These are phyloP conservation scores for Phaseolus coccineus DNA, from an alignment of 331 rosid genomes.

Conservation along the genomic window DNA sequence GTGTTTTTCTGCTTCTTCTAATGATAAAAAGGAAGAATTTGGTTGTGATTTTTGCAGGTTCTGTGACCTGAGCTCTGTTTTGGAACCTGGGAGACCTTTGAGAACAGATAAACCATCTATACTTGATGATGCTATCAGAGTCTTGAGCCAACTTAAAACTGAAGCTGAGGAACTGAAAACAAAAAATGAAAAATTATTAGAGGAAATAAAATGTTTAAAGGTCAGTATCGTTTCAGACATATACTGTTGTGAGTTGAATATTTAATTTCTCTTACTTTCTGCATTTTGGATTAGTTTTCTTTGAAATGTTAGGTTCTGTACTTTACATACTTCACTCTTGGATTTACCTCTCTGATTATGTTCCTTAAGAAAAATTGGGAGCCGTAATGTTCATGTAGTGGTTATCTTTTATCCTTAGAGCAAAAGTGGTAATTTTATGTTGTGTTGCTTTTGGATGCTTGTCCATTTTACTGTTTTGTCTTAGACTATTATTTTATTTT, in stretches of 20 bases:
- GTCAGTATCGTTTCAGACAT: constrained; percentile 51
- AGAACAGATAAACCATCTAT: constrained; percentile 81
- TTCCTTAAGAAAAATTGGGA: not conserved
- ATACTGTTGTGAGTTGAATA: not conserved
- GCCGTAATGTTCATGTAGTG: not conserved
- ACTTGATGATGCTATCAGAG: constrained; percentile 88
- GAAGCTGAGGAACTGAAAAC: constrained; percentile 84
- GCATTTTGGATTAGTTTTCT: not conserved
- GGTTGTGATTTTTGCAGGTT: constrained; percentile 61
- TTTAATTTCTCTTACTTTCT: constrained; percentile 6
- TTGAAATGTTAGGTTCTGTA: not conserved
- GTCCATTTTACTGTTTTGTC: not conserved
- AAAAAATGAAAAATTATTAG: constrained; percentile 71
- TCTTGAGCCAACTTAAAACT: constrained; percentile 72
- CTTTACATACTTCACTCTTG: constrained; percentile 18
- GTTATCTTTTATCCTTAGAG: not conserved
- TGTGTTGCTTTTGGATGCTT: not conserved
- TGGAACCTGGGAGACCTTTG: constrained; percentile 82
- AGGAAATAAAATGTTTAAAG: constrained; percentile 84
- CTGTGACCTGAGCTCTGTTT: constrained; percentile 76
- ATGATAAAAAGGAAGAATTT: constrained; percentile 26
- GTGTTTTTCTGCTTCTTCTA: constrained; percentile 35
- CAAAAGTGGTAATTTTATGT: not conserved
- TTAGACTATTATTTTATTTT: not conserved
- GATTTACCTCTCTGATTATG: not conserved